Conservation (phyloP, 108 stramenopile species). For the Heterococcus sp. region DNA sequence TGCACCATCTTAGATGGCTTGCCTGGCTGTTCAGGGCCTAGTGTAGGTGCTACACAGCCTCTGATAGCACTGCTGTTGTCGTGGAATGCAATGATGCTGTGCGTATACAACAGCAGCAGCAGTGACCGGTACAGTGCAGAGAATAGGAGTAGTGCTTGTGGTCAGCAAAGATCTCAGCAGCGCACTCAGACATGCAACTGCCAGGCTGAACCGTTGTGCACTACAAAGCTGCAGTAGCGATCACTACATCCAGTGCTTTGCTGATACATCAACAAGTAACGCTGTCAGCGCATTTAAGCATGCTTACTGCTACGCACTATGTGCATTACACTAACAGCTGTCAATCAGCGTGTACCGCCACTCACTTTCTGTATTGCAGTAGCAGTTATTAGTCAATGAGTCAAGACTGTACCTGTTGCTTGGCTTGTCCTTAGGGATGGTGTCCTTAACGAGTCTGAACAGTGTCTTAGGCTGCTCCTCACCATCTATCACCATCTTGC, state of each 20-base stretch:
- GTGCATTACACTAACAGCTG: background rate
- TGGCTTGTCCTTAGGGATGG: slow-evolving; percentile 65
- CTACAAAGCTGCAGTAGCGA: no score
- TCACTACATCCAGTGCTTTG: no score
- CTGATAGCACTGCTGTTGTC: slow-evolving; percentile 92
- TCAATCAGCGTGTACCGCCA: no score
- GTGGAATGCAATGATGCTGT: slow-evolving; percentile 98
- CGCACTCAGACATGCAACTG: no score
- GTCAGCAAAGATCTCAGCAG: no score
- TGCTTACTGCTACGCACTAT: background rate
- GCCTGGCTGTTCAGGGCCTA: slow-evolving; percentile 23
- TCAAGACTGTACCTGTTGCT: background rate
- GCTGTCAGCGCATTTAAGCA: background rate
- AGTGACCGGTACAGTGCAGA: no score
- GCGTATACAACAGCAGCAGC: no score
- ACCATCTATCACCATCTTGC: slow-evolving; percentile 95
- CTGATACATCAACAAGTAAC: no score
- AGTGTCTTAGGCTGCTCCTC: slow-evolving; percentile 83
- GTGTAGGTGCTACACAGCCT: slow-evolving; percentile 57
- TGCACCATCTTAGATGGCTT: slow-evolving; percentile 8
- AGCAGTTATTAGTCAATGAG: background rate
- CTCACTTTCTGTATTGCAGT: no score
- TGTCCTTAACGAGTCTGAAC: slow-evolving; percentile 96
- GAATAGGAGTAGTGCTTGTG: background rate
- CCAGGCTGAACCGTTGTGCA: no score